Conservation (phyloP, 176 grass and related monocot species). For the Raddia guianensis region DNA sequence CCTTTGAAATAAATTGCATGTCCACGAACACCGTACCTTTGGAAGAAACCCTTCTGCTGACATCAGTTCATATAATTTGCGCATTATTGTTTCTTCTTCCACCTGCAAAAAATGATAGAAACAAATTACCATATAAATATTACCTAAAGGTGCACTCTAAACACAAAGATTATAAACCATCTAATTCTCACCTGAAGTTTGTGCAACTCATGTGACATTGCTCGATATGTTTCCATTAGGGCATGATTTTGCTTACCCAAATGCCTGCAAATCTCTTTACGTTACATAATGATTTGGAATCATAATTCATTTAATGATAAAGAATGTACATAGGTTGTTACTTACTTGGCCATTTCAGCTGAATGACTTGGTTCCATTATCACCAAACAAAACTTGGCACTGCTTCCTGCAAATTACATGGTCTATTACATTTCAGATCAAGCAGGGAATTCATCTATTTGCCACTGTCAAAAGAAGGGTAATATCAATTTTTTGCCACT, state of each 20-base stretch:
- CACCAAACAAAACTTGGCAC: constrained; percentile 20
- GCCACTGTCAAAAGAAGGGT: too few relatives aligned
- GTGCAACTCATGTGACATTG: constrained; percentile 79
- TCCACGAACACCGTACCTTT: constrained; percentile 51
- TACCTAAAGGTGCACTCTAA: neutral
- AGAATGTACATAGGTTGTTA: neutral
- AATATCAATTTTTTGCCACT: too few relatives aligned
- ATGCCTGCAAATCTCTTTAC: constrained; percentile 54
- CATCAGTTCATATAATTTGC: constrained; percentile 74
- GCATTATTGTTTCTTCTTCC: constrained; percentile 92
- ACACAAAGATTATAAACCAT: constrained; percentile 8
- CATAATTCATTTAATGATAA: constrained; percentile 11
- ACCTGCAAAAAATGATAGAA: constrained; percentile 51
- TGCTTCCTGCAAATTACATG: constrained; percentile 37
- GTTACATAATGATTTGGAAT: constrained; percentile 28
- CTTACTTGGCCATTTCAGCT: constrained; percentile 62
- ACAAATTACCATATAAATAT: constrained; percentile 20
- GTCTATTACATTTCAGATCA: constrained; percentile 27
- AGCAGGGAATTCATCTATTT: neutral
- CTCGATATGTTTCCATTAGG: constrained; percentile 64
- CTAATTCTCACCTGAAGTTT: constrained; percentile 56
- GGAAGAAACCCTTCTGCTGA: constrained; percentile 66
- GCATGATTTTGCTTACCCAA: constrained; percentile 80
- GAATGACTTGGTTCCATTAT: constrained; percentile 81
- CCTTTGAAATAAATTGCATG: constrained; percentile 2